Percentiles rank a stretch among this genome's conserved stretches.
These are phyloP conservation scores for Termitomyces sp. DNA, from an alignment of 768 basidiomycete species.

Conservation along the genomic window DNA sequence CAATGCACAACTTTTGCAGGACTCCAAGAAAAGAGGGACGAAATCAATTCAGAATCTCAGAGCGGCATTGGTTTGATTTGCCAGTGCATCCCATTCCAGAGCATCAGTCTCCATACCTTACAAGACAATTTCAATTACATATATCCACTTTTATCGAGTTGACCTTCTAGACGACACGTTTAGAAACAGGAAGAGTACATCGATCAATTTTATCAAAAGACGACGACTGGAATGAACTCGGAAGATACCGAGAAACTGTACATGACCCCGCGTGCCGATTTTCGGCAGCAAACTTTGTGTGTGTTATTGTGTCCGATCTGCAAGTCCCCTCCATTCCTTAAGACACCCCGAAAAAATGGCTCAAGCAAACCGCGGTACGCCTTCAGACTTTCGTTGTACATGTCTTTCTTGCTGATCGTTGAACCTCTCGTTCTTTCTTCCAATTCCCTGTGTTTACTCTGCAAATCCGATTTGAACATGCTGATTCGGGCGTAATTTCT, in stretches of 20 bases:
- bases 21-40: not conserved
- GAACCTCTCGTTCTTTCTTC: constrained; percentile 1
- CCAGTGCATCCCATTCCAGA: not conserved
- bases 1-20: not conserved
- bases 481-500: not conserved
- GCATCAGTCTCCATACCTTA: too few relatives aligned
- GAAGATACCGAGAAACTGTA: constrained; percentile 23
- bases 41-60: not conserved
- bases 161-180: too few relatives aligned
- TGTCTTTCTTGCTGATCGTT: not conserved
- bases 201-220: too few relatives aligned
- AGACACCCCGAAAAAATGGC: constrained; percentile 29
- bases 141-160: not conserved
- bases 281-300: constrained; percentile 24
- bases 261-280: constrained; percentile 13
- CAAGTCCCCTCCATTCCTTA: constrained; percentile 17
- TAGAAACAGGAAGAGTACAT: too few relatives aligned
- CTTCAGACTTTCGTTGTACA: not conserved
- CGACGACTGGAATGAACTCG: not conserved
- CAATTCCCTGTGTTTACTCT: not conserved
- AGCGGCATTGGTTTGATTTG: too few relatives aligned
- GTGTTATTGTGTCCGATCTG: constrained; percentile 12
- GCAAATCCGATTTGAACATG: constrained; percentile 1
- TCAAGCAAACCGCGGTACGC: constrained; percentile 21
- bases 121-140: too few relatives aligned